phyloP scores from a whole-genome alignment of 2,329 filamentous ascomycete genomes.

The Alternaria solani region DNA sequence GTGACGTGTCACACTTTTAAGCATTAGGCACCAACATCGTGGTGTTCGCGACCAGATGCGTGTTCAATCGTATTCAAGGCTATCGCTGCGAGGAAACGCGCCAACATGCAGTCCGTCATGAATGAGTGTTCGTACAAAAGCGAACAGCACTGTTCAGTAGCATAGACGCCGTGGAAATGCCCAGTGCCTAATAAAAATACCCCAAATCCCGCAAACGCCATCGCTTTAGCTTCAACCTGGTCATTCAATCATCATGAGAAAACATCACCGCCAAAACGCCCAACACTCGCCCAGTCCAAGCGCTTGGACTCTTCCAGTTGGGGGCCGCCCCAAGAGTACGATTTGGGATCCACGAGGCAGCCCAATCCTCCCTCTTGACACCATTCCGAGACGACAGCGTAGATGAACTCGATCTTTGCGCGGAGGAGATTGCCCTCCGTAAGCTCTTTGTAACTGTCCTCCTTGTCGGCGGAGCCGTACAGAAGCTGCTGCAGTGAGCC shows the following conservation, averaged over 20 bases:
- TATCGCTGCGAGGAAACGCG: conserved; percentile 23
- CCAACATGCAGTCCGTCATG: conserved; percentile 32
- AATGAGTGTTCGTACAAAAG: conserved; percentile 37
- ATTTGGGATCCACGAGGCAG: conserved; percentile 46
- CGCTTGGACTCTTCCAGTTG: conserved; percentile 55
- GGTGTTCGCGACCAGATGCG: conserved; percentile 20
- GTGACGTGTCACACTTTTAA: conserved; percentile 33
- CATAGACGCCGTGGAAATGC: conserved; percentile 45
- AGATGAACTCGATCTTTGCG: conserved; percentile 77
- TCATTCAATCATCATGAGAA: conserved; percentile 37
- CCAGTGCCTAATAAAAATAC: conserved; percentile 37
- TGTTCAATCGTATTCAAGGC: conserved; percentile 24
- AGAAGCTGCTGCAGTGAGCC: conserved; percentile 77
- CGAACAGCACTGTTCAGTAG: conserved; percentile 19
- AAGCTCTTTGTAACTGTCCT: conserved; percentile 62
- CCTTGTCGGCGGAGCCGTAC: conserved; percentile 62
- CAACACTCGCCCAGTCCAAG: conserved; percentile 59
- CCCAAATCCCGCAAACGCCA: conserved; percentile 39
- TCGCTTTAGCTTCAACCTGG: conserved; percentile 31
- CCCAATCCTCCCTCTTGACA: conserved; percentile 73
- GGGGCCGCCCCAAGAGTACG: conserved; percentile 55
- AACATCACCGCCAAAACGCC: conserved; percentile 57
- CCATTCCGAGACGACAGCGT: conserved; percentile 75
- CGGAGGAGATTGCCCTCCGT: conserved; percentile 75
- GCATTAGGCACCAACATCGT: conserved; percentile 21